These are phyloP conservation scores for Eucalyptus cloeziana DNA, from an alignment of 345 rosid species.

Conservation along the genomic window DNA sequence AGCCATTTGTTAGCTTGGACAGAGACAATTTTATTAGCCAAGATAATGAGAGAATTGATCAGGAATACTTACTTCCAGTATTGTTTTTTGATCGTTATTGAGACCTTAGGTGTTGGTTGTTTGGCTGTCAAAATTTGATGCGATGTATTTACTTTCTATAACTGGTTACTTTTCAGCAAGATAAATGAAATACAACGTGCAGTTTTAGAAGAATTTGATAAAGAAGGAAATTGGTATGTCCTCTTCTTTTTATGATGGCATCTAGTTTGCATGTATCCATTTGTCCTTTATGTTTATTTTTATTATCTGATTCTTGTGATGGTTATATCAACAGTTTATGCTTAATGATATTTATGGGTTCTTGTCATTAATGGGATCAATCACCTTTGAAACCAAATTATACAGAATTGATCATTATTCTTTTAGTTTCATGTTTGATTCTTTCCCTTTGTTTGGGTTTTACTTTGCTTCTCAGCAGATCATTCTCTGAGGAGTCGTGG, in stretches of 20 bases:
- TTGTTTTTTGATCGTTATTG: neutral
- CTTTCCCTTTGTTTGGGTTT: neutral
- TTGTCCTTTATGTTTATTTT: neutral
- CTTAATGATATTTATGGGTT: neutral
- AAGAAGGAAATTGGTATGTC: constrained; percentile 64
- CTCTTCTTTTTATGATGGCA: neutral
- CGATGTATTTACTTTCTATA: neutral
- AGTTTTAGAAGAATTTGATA: constrained; percentile 73
- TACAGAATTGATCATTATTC: neutral
- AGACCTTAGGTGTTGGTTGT: neutral
- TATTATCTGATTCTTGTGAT: neutral
- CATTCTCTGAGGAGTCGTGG: neutral
- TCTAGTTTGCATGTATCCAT: neutral
- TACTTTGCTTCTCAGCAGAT: neutral
- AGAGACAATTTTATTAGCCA: neutral
- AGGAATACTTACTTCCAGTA: neutral
- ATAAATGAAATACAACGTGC: constrained; percentile 61
- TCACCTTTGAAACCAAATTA: neutral
- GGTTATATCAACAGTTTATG: neutral
- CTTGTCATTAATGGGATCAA: neutral
- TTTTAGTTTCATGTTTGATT: neutral
- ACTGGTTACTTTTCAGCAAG: constrained; percentile 9
- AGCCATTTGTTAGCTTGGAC: neutral
- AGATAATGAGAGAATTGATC: neutral
- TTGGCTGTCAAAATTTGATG: neutral